phyloP scores from a whole-genome alignment of 345 rosid genomes.

The Rhizophora apiculata region DNA sequence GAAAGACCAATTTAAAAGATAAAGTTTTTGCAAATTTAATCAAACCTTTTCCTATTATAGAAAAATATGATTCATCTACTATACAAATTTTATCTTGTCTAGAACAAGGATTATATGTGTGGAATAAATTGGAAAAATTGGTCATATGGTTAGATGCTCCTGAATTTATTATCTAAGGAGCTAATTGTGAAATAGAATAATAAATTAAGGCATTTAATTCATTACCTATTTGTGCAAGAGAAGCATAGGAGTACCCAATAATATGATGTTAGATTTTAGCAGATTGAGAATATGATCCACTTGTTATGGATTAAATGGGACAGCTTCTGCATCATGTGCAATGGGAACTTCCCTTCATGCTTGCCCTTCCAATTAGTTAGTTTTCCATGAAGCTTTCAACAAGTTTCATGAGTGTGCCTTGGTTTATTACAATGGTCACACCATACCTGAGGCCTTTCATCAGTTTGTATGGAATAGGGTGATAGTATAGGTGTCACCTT shows the following conservation, averaged over 20 bases:
- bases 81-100: not conserved
- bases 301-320: not conserved
- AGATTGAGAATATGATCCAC: too few species aligned
- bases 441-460: not conserved
- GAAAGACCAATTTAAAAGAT: too few species aligned
- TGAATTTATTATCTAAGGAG: too few species aligned
- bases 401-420: conserved; percentile 1
- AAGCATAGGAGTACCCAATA: not conserved
- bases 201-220: not conserved
- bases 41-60: not conserved
- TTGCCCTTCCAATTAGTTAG: not conserved
- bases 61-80: not conserved
- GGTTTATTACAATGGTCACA: conserved; percentile 10
- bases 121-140: too few species aligned
- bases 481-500: not conserved
- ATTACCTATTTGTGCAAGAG: not conserved
- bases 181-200: not conserved
- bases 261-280: not conserved
- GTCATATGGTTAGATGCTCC: too few species aligned
- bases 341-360: not conserved
- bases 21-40: too few species aligned
- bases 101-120: not conserved
- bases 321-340: not conserved
- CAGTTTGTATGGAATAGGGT: not conserved
- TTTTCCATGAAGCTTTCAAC: conserved; percentile 4